phyloP scores from a whole-genome alignment of 2,329 filamentous ascomycete species.

The Claviceps lovelessii region DNA sequence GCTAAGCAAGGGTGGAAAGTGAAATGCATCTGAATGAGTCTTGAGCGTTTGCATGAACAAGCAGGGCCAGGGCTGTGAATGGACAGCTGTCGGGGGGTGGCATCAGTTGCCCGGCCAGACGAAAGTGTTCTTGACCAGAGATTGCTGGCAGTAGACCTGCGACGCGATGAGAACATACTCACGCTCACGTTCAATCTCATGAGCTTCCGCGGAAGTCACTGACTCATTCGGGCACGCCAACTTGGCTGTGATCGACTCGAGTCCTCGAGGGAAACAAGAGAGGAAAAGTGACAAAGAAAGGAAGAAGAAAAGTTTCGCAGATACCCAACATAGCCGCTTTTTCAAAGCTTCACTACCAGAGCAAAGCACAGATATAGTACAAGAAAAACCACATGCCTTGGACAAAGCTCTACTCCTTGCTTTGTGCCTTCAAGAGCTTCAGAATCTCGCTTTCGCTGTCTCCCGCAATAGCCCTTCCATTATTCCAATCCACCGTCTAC shows the following conservation, averaged over 20 bases:
- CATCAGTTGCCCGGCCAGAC: conserved; percentile 1
- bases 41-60: not conserved
- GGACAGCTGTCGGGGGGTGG: not conserved
- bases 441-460: conserved; percentile 81
- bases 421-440: conserved; percentile 50
- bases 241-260: not conserved
- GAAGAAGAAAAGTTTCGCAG: not conserved
- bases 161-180: not conserved
- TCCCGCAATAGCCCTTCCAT: conserved; percentile 64
- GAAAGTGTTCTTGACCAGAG: not conserved
- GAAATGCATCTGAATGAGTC: not conserved
- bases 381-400: not conserved
- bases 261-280: not conserved
- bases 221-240: not conserved
- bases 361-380: not conserved
- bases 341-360: not conserved
- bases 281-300: not conserved
- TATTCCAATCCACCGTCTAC: conserved; percentile 77
- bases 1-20: not conserved
- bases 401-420: not conserved
- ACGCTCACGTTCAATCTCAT: not conserved
- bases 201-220: not conserved
- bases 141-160: not conserved
- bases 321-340: not conserved
- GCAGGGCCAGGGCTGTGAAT: not conserved